These are phyloP conservation scores for Cyclaneusma minus DNA, from an alignment of 2,329 filamentous ascomycete species.

Conservation along the genomic window DNA sequence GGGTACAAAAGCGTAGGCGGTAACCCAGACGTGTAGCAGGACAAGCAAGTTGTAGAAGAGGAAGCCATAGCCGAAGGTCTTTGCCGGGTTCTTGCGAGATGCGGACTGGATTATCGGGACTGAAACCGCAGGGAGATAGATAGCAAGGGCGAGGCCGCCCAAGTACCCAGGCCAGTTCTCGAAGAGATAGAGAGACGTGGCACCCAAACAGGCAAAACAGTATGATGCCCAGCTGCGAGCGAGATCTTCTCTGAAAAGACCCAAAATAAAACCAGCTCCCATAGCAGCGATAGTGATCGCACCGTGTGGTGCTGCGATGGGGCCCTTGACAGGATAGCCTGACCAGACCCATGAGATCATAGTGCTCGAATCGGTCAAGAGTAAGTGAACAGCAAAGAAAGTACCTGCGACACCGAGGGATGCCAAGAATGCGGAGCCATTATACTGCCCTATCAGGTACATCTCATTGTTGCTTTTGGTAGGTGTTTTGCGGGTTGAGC, in stretches of 20 bases:
- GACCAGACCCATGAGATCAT: constrained; percentile 99
- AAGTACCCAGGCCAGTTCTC: constrained; percentile 83
- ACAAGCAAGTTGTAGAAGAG: constrained; percentile 86
- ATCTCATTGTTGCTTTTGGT: constrained; percentile 21
- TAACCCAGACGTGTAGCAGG: constrained; percentile 97
- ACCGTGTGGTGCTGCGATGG: constrained; percentile 78
- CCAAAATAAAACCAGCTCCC: constrained; percentile 63
- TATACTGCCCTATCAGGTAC: constrained; percentile 36
- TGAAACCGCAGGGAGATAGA: constrained; percentile 70
- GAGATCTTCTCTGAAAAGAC: constrained; percentile 56
- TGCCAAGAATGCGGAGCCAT: constrained; percentile 54
- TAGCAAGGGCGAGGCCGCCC: constrained; percentile 58
- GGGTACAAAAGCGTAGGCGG: constrained; percentile 94
- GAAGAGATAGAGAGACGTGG: constrained; percentile 60
- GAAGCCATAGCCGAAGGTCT: constrained; percentile 78
- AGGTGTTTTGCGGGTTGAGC: constrained; percentile 56
- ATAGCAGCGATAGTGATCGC: constrained; percentile 77
- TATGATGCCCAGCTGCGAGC: constrained; percentile 68
- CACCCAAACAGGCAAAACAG: constrained; percentile 62
- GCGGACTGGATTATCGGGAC: constrained; percentile 63
- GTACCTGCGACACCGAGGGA: constrained; percentile 69
- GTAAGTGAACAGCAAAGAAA: constrained; percentile 78
- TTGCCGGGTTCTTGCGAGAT: constrained; percentile 58
- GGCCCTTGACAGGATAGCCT: constrained; percentile 80
- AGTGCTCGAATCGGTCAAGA: constrained; percentile 92